Conservation (phyloP, 2,329 filamentous ascomycete genomes). For the Phialocephala sp. region DNA sequence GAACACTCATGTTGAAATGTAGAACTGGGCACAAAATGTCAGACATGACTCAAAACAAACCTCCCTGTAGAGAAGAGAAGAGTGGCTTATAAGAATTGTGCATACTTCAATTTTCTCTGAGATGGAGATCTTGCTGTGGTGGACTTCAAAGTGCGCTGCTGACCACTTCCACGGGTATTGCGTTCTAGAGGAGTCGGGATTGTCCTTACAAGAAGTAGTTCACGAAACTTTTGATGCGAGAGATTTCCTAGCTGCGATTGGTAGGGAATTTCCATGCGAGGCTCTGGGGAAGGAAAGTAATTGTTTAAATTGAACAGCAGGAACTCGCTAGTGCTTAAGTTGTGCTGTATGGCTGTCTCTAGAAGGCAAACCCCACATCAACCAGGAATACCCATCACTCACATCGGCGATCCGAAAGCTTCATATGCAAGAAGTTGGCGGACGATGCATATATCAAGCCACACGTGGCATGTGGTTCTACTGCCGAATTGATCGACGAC, state of each 20-base stretch:
- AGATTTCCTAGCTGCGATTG: background rate
- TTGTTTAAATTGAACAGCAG: background rate
- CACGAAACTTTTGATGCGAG: background rate
- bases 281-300: background rate
- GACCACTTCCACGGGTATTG: background rate
- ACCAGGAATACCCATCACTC: background rate
- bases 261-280: background rate
- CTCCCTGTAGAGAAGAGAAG: too few relatives aligned
- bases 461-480: background rate
- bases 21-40: slow-evolving; percentile 5
- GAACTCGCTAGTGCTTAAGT: background rate
- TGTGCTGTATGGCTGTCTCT: background rate
- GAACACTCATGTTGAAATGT: slow-evolving; percentile 23
- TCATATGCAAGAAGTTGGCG: background rate
- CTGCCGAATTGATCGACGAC: slow-evolving; percentile 3
- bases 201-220: background rate
- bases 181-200: background rate
- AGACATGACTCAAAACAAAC: background rate
- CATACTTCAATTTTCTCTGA: background rate
- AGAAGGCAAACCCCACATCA: background rate
- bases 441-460: background rate
- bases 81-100: background rate
- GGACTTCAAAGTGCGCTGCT: too few relatives aligned
- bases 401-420: background rate
- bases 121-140: background rate